Evolutionary conservation across 441 rosid genomes (phyloP).

Genomic region (Syzygium syzygioides): DNA sequence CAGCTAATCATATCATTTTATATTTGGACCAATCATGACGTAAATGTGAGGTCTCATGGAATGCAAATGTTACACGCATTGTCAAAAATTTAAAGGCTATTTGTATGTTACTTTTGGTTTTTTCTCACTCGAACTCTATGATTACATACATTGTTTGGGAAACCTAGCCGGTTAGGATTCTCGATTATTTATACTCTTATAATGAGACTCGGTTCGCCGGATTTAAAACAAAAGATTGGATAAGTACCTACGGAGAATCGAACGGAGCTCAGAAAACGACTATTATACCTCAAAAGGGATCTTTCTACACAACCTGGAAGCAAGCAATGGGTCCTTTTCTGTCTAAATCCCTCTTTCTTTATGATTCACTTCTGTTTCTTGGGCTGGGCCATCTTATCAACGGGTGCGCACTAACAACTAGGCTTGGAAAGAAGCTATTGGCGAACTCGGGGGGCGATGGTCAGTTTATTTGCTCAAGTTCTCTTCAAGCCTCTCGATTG

Average conservation of each 20-base stretch:
- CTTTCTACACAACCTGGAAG: background rate
- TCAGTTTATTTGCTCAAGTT: too few species aligned
- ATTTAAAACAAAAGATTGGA: background rate
- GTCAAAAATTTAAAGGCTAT: background rate
- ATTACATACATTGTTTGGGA: too few species aligned
- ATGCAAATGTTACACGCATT: background rate
- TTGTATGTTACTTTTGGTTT: background rate
- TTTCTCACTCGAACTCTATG: background rate
- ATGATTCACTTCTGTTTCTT: background rate
- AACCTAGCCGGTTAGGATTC: too few species aligned
- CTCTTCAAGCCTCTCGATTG: too few species aligned
- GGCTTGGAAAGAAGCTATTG: too few species aligned
- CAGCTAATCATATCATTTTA: background rate
- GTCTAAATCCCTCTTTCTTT: background rate
- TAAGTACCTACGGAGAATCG: background rate
- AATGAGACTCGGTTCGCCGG: too few species aligned
- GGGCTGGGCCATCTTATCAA: background rate
- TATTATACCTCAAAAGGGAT: background rate
- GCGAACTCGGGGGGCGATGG: too few species aligned
- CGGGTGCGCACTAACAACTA: background rate
- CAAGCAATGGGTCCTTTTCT: background rate
- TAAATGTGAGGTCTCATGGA: background rate
- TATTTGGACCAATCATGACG: background rate
- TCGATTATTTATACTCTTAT: too few species aligned
- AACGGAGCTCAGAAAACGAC: background rate